phyloP scores from a whole-genome alignment of 2,329 filamentous ascomycete genomes.

The Xylaria sp. region DNA sequence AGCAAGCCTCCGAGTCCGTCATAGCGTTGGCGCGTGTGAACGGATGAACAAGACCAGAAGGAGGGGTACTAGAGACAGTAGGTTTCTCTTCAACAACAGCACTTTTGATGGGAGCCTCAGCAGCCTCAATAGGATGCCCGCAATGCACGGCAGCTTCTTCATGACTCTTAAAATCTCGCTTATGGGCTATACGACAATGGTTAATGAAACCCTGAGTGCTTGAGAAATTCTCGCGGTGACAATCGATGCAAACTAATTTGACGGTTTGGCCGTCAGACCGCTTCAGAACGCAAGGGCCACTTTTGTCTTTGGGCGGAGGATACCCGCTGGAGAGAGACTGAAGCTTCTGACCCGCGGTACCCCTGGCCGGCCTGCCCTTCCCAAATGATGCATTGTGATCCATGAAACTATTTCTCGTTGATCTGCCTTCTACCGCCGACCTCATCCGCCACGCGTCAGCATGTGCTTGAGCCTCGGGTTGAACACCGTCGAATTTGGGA shows the following conservation, averaged over 20 bases:
- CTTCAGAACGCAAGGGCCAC: conserved; percentile 82
- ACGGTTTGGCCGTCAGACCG: conserved; percentile 85
- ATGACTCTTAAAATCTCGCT: conserved; percentile 91
- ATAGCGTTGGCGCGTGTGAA: conserved; percentile 63
- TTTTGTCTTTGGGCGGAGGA: conserved; percentile 77
- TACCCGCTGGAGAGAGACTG: conserved; percentile 74
- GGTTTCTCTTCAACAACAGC: conserved; percentile 52
- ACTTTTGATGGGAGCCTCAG: conserved; percentile 49
- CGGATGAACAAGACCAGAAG: conserved; percentile 64
- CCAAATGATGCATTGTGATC: conserved; percentile 55
- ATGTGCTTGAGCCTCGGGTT: conserved; percentile 53
- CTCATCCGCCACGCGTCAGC: conserved; percentile 52
- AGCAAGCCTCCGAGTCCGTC: conserved; percentile 58
- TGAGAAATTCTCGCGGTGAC: conserved; percentile 87
- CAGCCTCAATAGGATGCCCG: conserved; percentile 78
- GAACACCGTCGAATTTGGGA: conserved; percentile 77
- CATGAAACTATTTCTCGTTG: conserved; percentile 76
- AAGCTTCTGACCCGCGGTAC: conserved; percentile 64
- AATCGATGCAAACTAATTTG: conserved; percentile 88
- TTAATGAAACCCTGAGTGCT: conserved; percentile 99
- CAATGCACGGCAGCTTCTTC: conserved; percentile 90
- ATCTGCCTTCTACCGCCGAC: conserved; percentile 68
- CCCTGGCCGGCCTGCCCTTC: conserved; percentile 57
- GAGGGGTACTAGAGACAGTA: conserved; percentile 31
- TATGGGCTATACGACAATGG: conserved; percentile 95